Conservation (phyloP, 2,329 filamentous ascomycete genomes). For the Botryotinia convoluta region DNA sequence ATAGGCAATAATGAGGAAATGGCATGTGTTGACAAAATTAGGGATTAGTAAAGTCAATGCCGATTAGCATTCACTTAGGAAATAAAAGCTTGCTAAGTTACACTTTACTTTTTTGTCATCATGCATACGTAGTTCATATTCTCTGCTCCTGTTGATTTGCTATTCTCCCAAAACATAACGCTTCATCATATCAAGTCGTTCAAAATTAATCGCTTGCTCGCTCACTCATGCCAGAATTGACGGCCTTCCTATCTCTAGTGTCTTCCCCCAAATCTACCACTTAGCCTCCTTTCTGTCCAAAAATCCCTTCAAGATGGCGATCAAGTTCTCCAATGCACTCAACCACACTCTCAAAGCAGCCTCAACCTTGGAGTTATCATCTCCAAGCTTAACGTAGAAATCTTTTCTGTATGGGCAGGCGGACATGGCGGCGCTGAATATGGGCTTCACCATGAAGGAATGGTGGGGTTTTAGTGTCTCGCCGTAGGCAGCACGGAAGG, state of each 20-base stretch:
- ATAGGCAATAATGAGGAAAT: background rate
- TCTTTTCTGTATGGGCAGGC: slow-evolving; percentile 90
- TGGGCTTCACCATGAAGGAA: slow-evolving; percentile 81
- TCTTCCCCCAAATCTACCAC: slow-evolving; percentile 34
- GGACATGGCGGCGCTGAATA: slow-evolving; percentile 91
- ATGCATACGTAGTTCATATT: background rate
- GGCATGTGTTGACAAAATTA: background rate
- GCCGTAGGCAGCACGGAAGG: slow-evolving; percentile 83
- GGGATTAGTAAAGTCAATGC: background rate
- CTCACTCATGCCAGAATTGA: slow-evolving; percentile 2
- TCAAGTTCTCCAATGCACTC: slow-evolving; percentile 70
- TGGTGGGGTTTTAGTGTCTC: slow-evolving; percentile 90
- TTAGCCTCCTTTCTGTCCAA: slow-evolving; percentile 50
- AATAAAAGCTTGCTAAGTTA: background rate
- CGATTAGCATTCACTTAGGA: background rate
- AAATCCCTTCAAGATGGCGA: slow-evolving; percentile 71
- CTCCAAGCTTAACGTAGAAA: slow-evolving; percentile 86
- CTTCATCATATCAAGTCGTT: slow-evolving; percentile 3
- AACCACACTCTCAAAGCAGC: slow-evolving; percentile 70
- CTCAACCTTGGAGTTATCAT: slow-evolving; percentile 60
- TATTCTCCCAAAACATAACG: background rate
- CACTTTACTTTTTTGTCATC: background rate
- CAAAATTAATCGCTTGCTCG: slow-evolving; percentile 9
- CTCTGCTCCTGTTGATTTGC: background rate
- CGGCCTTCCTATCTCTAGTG: background rate